Base-by-base conservation (phyloP, 768 basidiomycete genomes). In the Suillus subluteus region DNA sequence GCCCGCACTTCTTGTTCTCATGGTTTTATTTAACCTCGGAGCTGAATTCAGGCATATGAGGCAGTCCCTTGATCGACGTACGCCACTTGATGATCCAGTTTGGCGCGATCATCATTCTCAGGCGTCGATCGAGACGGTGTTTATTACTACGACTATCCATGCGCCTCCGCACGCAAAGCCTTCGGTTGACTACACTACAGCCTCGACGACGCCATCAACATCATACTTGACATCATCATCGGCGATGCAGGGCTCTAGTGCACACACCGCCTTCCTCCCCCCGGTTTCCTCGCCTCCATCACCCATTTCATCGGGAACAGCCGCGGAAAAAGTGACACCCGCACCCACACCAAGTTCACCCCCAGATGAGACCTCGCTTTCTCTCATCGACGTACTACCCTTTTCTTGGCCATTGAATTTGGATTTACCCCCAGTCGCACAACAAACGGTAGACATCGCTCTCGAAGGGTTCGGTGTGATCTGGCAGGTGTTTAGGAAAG, bases 391-490 rank as follows among this genome's bases (percentile, higher is more conserved):
- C 15, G 38, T 58, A 38, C 54, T 73, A 8, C 71, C 73, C 13
- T 72, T 79, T 38, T 69, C 79, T 3, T 79, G 78, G 78, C 64
- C 73, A 2, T n/a, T 79, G 50, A 72, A 59, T 66, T 56, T 71
- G 26, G 70, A 78, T 38, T 21, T 79, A 35, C 64, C 72, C 6
- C 75, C 75, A 2, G 61, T 65, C 26, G 77, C 73, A 52, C 69
- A 64, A 46, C 32, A 66, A 59, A 67, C 70, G 7, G 69, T 70
- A 37, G 73, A 79, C n/a, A 71, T 4, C 35, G 68, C 79, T 55
- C 30, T 79, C 9, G 72, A 44, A 35, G 72, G 77, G 26, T 52
- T 78, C 61, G 69, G 68, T 50, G 18, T 71, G 4, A 72, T 79
- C 54, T 78, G 77, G 77, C 66, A 78, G 54, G 61, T 73, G 41